Base-by-base conservation (phyloP, 495 filamentous ascomycete species). In the Xylaria flabelliformis region DNA sequence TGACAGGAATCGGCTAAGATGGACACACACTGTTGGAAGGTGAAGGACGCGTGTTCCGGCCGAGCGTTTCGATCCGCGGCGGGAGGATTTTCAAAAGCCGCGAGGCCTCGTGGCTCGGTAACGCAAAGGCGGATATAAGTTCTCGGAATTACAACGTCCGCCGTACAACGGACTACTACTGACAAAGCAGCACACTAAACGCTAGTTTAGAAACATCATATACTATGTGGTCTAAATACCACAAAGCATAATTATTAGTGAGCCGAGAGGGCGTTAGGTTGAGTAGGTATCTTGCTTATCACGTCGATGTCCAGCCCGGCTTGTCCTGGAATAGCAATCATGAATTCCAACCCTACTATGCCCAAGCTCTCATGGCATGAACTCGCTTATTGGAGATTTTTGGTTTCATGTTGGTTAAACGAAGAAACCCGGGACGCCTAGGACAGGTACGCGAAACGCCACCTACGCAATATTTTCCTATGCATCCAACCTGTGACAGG, bases 391-490 rank as follows among this genome's bases (percentile, higher is more conserved):
- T 29, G 41, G 44, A 9, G 44, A 58, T 50, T 29, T 29, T 13
- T 39, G 53, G 67, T 69, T 69, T 69, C 67, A 69, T n/a, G 24
- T 69, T 46, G 50, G 55, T 62, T 62, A n/a, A 69, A 48, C 34
- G 34, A 59, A 58, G n/a, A 32, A 9, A 46, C 17, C 36, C 39
- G 55, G 39, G 29, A 46, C 53, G 51, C 15, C 51, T 69, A 7
- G 66, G 24, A 46, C 24, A 69, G 55, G 67, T 8, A 61, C 67
- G 67, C 7, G 24, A 12, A 26, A 48, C 67, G 67, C 67, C 67
- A 69, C 67, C 61, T 48, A 69, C 67, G 67, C 55, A 69, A 69
- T 62, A 41, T 4, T 39, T 34, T 46, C 12, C 26, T 26, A n/a
- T 50, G 24, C 17, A 12, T 39, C 34, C 44, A 29, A 19, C 29